These are phyloP conservation scores for Lactifluus volemus DNA, from an alignment of 768 basidiomycete species.

Conservation along the genomic window DNA sequence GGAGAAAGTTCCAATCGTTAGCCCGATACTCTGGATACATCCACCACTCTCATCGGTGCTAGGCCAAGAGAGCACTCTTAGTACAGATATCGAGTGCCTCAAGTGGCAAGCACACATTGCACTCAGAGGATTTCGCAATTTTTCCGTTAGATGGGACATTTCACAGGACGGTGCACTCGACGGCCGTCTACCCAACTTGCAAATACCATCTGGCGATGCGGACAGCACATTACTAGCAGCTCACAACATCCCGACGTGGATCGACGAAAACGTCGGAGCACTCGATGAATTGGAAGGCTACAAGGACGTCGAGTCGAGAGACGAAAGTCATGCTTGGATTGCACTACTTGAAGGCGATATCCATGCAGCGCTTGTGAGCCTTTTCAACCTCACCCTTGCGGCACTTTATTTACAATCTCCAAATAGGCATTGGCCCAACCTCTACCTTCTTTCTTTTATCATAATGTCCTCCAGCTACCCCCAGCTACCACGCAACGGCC, in stretches of 20 bases:
- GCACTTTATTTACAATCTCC: background rate
- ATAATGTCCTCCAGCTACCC: conserved; percentile 33
- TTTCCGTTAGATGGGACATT: conserved; percentile 61
- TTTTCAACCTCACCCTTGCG: background rate
- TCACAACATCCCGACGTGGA: conserved; percentile 67
- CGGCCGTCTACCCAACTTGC: conserved; percentile 61
- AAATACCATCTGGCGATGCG: conserved; percentile 36
- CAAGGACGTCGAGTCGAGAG: conserved; percentile 43
- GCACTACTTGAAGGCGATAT: conserved; percentile 67
- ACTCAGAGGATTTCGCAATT: conserved; percentile 45
- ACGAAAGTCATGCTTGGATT: conserved; percentile 80
- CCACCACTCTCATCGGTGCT: conserved; percentile 30
- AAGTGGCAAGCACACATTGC: conserved; percentile 86
- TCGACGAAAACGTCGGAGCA: conserved; percentile 39
- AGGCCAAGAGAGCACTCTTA: conserved; percentile 34
- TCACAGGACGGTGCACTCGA: conserved; percentile 60
- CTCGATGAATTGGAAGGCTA: conserved; percentile 59
- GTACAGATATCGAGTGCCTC: conserved; percentile 75
- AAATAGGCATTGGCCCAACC: conserved; percentile 44
- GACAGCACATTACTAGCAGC: conserved; percentile 52
- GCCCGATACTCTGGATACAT: conserved; percentile 59
- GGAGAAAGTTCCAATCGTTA: conserved; percentile 14
- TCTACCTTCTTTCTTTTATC: conserved; percentile 32
- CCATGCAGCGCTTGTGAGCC: conserved; percentile 60
- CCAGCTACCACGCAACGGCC: conserved; percentile 26